phyloP scores from a whole-genome alignment of 208 protist genomes.

The Lotmaria passim region DNA sequence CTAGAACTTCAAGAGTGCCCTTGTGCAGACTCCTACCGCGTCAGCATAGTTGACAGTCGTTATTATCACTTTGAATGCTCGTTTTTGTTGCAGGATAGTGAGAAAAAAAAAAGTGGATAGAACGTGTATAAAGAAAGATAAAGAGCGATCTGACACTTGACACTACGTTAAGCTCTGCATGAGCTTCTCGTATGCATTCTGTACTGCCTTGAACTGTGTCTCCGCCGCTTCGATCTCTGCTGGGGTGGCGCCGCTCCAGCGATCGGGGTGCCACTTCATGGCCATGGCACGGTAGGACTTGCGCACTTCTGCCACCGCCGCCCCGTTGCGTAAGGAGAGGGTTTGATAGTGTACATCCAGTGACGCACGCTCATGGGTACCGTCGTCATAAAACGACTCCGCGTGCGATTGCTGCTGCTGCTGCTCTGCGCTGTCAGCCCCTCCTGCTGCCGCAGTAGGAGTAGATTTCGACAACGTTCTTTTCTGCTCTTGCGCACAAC shows the following conservation, averaged over 20 bases:
- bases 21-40: too few relatives aligned
- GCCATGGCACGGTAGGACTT: conserved; percentile 63
- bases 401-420: conserved; percentile 10
- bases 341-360: conserved; percentile 27
- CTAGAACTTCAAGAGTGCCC: too few relatives aligned
- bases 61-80: too few relatives aligned
- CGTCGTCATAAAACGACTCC: too few relatives aligned
- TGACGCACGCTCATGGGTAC: too few relatives aligned
- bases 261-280: conserved; percentile 81
- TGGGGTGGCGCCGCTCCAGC: conserved; percentile 51
- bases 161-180: conserved; percentile 39
- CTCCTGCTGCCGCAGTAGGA: background rate
- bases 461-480: background rate
- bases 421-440: background rate
- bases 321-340: conserved; percentile 11
- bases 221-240: conserved; percentile 51
- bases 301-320: conserved; percentile 19
- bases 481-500: conserved; percentile 24
- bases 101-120: background rate
- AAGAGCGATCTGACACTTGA: too few relatives aligned
- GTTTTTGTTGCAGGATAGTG: background rate
- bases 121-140: background rate
- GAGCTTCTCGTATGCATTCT: conserved; percentile 74
- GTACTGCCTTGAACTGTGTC: conserved; percentile 64
- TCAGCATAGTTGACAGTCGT: too few relatives aligned